A percentile compares a stretch with the other conserved stretches of the same genome.
Evolutionary conservation across 2,329 filamentous ascomycete genomes (phyloP).

Genomic region (Emmonsiellopsis sp.): DNA sequence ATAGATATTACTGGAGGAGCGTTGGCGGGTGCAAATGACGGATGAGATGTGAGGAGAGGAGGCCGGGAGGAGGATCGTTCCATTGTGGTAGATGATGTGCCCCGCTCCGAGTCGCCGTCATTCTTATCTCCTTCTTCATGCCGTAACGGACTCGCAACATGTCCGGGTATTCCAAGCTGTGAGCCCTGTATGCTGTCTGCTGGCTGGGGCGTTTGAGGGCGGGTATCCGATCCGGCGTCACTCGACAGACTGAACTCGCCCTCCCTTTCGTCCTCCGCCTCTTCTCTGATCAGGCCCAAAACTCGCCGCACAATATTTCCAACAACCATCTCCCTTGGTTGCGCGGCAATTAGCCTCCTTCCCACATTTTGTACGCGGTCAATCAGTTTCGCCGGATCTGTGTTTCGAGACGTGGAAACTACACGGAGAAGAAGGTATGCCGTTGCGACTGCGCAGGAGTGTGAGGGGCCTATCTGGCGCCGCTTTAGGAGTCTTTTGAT

Average conservation of each 20-base stretch:
- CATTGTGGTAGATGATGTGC: slow-evolving; percentile 4
- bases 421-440: slow-evolving; percentile 81
- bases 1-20: slow-evolving; percentile 59
- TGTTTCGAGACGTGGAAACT: slow-evolving; percentile 70
- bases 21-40: slow-evolving; percentile 23
- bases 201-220: slow-evolving; percentile 33
- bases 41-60: slow-evolving; percentile 32
- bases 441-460: slow-evolving; percentile 84
- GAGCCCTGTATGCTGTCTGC: slow-evolving; percentile 24
- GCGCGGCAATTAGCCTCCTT: slow-evolving; percentile 66
- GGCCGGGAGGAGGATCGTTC: slow-evolving; percentile 42
- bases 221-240: slow-evolving; percentile 51
- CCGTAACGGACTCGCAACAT: background rate
- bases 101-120: background rate
- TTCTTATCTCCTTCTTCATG: background rate
- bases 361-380: slow-evolving; percentile 72
- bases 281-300: slow-evolving; percentile 81
- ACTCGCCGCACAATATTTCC: slow-evolving; percentile 91
- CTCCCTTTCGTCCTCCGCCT: slow-evolving; percentile 72
- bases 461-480: slow-evolving; percentile 77
- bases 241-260: slow-evolving; percentile 48
- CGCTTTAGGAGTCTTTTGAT: slow-evolving; percentile 70
- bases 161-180: background rate
- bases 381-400: slow-evolving; percentile 68
- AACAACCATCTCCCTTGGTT: slow-evolving; percentile 83